Evolutionary conservation across 441 rosid species (phyloP), one percentile per base, ranked within the genome.

Genomic region (Euphorbia celastroides): DNA sequence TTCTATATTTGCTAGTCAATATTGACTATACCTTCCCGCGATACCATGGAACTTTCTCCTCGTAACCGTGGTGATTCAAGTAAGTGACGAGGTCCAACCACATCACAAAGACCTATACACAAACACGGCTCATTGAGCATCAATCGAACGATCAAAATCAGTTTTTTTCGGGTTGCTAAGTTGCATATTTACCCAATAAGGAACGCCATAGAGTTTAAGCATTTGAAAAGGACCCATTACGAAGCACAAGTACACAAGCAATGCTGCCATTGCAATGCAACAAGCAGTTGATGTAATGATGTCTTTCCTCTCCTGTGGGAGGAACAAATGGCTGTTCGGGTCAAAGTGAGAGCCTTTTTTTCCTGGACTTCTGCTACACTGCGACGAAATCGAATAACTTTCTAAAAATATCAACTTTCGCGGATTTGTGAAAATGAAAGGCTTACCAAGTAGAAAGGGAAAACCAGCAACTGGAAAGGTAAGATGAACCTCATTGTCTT

Each of bases 341-440:
- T 85, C 73, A 81, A 83, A 93, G 70, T 93, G 99, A 44, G 97
- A 91, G 16, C 99, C 99, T 67, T 77, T 77, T 75, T 93, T 93
- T 31, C 99, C 99, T n/a, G 99, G 99, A 67, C 96, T 88, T 75
- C 99, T 76, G 41, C 74, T 17, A 89, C 90, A 89, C 99, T 93
- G 69, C 42, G 28, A 27, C 13, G 25, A 5, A 25, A 34, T 19
- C 56, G 57, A 70, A 57, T 50, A 34, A 36, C 30, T 16, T 36
- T 36, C 12, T 54, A 11, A 2, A 5, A 11, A 7, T 12, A 25
- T 55, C 59, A 11, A 12, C 10, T 25, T 25, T 55, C 32, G 17
- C 5, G 19, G 19, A 48, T n/a, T 17, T 19, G 23, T 20, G 54
- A 0, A n/a, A 5, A 19, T 14, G 54, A 48, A 48, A 22, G 17